These are phyloP conservation scores for Boletus rex-veris DNA, from an alignment of 768 basidiomycete genomes.

Conservation along the genomic window DNA sequence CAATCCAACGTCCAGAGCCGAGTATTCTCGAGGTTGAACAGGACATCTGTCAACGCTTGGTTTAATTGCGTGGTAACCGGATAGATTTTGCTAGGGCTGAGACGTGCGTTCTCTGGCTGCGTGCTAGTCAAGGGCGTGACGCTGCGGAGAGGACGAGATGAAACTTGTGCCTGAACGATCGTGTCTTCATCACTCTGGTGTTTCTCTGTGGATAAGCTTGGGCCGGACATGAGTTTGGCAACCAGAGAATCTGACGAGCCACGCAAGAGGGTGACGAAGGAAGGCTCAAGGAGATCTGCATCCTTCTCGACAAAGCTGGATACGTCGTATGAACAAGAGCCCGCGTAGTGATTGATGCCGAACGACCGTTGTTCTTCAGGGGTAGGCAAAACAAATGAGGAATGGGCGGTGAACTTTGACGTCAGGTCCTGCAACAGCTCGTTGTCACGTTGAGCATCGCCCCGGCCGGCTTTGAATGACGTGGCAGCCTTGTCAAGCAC, in stretches of 20 bases:
- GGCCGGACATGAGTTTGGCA: constrained; percentile 59
- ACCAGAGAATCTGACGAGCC: constrained; percentile 51
- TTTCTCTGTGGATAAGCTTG: constrained; percentile 54
- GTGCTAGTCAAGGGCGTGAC: constrained; percentile 36
- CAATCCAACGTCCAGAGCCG: constrained; percentile 56
- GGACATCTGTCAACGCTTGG: constrained; percentile 46
- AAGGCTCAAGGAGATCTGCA: constrained; percentile 51
- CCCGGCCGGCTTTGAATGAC: constrained; percentile 49
- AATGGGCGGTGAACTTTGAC: constrained; percentile 44
- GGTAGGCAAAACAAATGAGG: constrained; percentile 46
- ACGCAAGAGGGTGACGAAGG: constrained; percentile 52
- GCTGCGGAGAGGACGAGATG: constrained; percentile 51
- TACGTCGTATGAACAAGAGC: constrained; percentile 51
- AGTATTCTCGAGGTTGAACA: constrained; percentile 43
- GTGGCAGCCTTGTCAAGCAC: constrained; percentile 49
- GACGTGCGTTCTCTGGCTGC: constrained; percentile 36
- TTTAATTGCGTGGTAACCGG: constrained; percentile 59
- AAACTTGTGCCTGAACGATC: constrained; percentile 64
- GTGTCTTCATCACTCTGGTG: constrained; percentile 55
- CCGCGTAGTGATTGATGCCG: constrained; percentile 61
- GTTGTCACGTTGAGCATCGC: constrained; percentile 45
- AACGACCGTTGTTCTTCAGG: constrained; percentile 39
- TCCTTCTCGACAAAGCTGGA: constrained; percentile 47
- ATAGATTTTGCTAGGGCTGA: constrained; percentile 52
- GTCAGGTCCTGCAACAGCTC: constrained; percentile 49